These are phyloP conservation scores for Cladophialophora psammophila DNA, from an alignment of 2,329 filamentous ascomycete genomes.

Conservation along the genomic window DNA sequence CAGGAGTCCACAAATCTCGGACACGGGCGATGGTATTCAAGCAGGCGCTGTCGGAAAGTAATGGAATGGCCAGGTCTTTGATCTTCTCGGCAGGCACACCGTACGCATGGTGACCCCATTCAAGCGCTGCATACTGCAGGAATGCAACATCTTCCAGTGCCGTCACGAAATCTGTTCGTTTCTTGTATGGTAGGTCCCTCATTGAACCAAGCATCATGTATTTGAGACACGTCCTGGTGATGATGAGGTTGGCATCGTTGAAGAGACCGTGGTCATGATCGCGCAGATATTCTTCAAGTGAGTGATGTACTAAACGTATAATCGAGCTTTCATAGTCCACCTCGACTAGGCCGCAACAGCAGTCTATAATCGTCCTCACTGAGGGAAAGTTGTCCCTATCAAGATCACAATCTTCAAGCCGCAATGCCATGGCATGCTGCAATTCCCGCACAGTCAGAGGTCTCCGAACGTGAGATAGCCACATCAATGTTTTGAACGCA, in stretches of 20 bases:
- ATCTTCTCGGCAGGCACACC: conserved; percentile 17
- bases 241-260: conserved; percentile 42
- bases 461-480: conserved; percentile 43
- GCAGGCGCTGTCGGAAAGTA: conserved; percentile 27
- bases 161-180: conserved; percentile 19
- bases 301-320: conserved; percentile 48
- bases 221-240: conserved; percentile 36
- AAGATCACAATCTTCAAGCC: conserved; percentile 37
- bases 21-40: conserved; percentile 35
- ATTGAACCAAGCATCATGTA: conserved; percentile 32
- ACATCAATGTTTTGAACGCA: conserved; percentile 43
- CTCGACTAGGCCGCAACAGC: conserved; percentile 47
- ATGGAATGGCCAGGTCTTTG: conserved; percentile 29
- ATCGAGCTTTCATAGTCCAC: conserved; percentile 44
- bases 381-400: conserved; percentile 43
- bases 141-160: conserved; percentile 32
- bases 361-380: conserved; percentile 39
- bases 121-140: conserved; percentile 35
- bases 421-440: conserved; percentile 44
- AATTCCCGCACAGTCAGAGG: conserved; percentile 43
- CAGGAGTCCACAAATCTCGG: conserved; percentile 27
- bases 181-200: conserved; percentile 27
- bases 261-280: conserved; percentile 45
- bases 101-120: conserved; percentile 39
- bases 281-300: conserved; percentile 46